Percentiles rank a stretch among this genome's conserved stretches.
Conservation (phyloP, 1,284 basidiomycete species). For the Malassezia cuniculi region DNA sequence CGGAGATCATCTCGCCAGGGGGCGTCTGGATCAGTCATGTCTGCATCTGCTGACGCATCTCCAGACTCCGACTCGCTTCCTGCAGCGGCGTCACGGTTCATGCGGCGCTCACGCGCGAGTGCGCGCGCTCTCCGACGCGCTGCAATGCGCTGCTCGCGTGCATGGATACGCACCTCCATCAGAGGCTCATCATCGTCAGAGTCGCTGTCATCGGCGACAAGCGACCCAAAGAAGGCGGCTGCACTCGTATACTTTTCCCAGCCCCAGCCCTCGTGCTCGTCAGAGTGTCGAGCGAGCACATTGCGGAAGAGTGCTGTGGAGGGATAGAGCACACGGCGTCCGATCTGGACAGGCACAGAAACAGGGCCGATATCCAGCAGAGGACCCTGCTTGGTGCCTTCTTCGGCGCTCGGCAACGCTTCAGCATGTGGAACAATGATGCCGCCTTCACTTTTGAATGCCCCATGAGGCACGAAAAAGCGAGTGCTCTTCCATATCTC, state of each 20-base stretch:
- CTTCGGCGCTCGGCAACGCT: no score
- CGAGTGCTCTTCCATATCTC: no score
- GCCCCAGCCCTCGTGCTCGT: conserved; percentile 42
- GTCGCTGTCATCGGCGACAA: conserved; percentile 15
- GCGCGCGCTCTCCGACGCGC: conserved; percentile 3
- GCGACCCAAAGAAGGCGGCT: conserved; percentile 14
- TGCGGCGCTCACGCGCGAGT: conserved; percentile 4
- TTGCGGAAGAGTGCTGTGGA: conserved; percentile 43
- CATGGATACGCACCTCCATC: conserved; percentile 13
- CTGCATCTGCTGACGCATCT: conserved; percentile 20
- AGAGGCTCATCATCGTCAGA: conserved; percentile 33
- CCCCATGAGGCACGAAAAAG: conserved; percentile 8
- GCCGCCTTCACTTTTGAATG: conserved; percentile 6
- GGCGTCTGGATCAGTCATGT: conserved; percentile 22
- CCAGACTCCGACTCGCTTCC: conserved; percentile 15
- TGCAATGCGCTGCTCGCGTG: conserved; percentile 2
- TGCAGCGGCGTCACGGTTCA: conserved; percentile 12
- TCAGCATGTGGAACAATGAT: conserved; percentile 6
- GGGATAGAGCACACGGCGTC: conserved; percentile 32
- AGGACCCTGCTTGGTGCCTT: background rate
- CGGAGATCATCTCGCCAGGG: conserved; percentile 34
- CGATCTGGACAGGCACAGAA: conserved; percentile 30
- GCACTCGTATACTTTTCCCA: conserved; percentile 30
- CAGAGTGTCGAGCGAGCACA: conserved; percentile 34
- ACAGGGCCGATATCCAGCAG: conserved; percentile 14